Evolutionary conservation across 116 monocot species (phyloP).

Genomic region (Phalaenopsis hybrid): DNA sequence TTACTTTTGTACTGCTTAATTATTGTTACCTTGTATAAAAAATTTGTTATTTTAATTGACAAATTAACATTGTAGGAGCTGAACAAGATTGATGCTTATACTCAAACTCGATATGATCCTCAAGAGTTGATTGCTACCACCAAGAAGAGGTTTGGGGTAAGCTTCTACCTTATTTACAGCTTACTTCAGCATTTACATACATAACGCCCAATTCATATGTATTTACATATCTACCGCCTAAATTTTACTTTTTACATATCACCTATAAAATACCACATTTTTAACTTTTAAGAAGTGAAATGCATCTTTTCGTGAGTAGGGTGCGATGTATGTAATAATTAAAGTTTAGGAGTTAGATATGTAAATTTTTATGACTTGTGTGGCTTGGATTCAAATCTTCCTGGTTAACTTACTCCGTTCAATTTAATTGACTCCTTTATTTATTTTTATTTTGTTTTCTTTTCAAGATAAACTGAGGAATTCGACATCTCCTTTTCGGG

Average conservation of each 20-base stretch:
- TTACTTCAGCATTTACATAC: background rate
- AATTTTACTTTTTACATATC: background rate
- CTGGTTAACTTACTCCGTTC: background rate
- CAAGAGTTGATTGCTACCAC: background rate
- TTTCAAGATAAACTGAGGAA: background rate
- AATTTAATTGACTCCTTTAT: background rate
- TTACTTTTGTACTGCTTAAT: background rate
- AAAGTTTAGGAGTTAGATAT: too few relatives aligned
- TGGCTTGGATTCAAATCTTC: background rate
- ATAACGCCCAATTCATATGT: too few relatives aligned
- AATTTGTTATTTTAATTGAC: background rate
- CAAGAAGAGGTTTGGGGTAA: constrained; percentile 10
- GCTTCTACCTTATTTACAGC: background rate
- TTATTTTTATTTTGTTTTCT: background rate
- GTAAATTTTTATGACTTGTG: too few relatives aligned
- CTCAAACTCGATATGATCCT: background rate
- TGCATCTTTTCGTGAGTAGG: too few relatives aligned
- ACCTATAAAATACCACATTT: too few relatives aligned
- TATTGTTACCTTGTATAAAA: background rate
- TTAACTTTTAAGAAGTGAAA: too few relatives aligned
- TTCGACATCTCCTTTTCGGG: background rate
- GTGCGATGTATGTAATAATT: too few relatives aligned
- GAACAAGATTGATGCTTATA: constrained; percentile 10
- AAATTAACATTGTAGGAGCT: background rate
- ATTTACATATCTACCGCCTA: background rate